phyloP scores from a whole-genome alignment of 768 basidiomycete species.

The Jaapia argillacea region DNA sequence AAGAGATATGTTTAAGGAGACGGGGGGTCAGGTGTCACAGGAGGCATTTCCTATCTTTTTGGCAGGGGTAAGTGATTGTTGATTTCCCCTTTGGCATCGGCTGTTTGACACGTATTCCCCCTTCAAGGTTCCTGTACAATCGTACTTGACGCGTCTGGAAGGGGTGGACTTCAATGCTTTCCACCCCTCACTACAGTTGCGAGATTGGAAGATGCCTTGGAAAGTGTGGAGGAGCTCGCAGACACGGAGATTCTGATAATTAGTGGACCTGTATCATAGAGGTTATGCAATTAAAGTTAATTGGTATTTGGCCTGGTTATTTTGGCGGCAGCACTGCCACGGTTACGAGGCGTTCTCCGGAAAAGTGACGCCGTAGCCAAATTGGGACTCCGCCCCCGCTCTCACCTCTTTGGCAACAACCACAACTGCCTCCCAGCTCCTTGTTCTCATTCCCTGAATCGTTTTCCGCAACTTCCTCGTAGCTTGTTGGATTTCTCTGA shows the following conservation, averaged over 20 bases:
- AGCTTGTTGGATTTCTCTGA: no score
- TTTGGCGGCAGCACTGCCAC: background rate
- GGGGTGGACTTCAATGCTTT: slow-evolving; percentile 65
- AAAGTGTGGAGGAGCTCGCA: slow-evolving; percentile 50
- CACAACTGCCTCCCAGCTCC: no score
- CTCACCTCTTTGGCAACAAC: no score
- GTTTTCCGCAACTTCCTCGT: no score
- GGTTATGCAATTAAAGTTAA: no score
- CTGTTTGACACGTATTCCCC: slow-evolving; percentile 3
- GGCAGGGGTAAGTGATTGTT: slow-evolving; percentile 43
- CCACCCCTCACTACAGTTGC: slow-evolving; percentile 45
- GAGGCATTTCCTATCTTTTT: slow-evolving; percentile 65
- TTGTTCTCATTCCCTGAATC: no score
- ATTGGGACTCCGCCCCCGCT: no score
- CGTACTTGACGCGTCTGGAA: slow-evolving; percentile 59
- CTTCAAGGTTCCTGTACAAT: slow-evolving; percentile 53
- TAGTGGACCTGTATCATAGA: no score
- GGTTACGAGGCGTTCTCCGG: no score
- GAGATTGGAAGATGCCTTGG: slow-evolving; percentile 76
- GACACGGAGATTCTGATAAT: slow-evolving; percentile 27
- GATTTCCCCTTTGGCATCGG: background rate
- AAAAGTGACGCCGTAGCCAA: no score
- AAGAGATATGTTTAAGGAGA: slow-evolving; percentile 52
- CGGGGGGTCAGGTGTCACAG: slow-evolving; percentile 39
- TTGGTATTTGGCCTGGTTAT: no score